Evolutionary conservation across 192 early-diverging fungal species (phyloP), one percentile per base, ranked within the genome.

Genomic region (Podila clonocystis): DNA sequence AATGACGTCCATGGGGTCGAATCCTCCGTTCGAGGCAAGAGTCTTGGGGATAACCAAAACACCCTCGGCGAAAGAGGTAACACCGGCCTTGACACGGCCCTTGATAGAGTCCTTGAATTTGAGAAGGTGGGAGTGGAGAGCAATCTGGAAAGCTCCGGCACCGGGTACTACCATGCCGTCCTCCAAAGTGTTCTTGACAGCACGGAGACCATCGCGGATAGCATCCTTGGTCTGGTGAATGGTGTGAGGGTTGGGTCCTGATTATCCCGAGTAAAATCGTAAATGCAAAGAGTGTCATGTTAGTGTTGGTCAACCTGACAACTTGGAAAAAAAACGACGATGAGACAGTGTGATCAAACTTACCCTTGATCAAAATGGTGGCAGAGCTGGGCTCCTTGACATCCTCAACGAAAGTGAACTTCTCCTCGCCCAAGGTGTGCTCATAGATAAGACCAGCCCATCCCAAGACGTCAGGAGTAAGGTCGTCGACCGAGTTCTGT

Each of bases 361-460:
- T 63, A 90, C 95, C 96, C 86, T 97, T 98, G 85, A 99, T 91
- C 68, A 99, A 85, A 58, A 99, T 87, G 8, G 97, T 99, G 19
- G 97, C 95, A 48, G 95, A 96, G 69, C 88, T 89, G 19, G 97
- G 96, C 73, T 94, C 90, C 78, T 91, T 87, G 73, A 96, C 95
- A 73, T 99, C 97, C 86, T 99, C 97, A 58, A 99, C 92, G 84
- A 98, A 99, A 2, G 97, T 99, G 82, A 95, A 99, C 88, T 99
- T 99, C 72, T 99, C 96, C 85, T 99, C 98, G 52, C 97, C 97
- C 66, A 99, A 84, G 31, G 94, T 94, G 70, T 99, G 97, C 82
- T 99, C 98, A 77, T 99, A 97, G 17, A 98, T 94, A 36, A 92
- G 84, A 26, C 97, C 97, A 24, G 98, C 97, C 74, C 93, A 89